phyloP scores from a whole-genome alignment of 2,329 filamentous ascomycete species.

The Paraconiothyrium brasiliense region DNA sequence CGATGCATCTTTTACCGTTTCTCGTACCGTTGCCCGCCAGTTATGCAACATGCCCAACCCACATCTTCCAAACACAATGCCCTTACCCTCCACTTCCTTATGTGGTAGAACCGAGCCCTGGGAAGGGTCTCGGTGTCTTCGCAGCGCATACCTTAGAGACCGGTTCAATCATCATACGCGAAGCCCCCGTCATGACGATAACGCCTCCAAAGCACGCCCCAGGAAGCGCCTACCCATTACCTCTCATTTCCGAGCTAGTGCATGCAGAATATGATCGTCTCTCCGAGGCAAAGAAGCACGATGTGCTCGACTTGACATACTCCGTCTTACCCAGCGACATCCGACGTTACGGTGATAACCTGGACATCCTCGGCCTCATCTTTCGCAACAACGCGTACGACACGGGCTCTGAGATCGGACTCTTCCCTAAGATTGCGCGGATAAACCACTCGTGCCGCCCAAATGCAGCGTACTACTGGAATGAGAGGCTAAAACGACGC shows the following conservation, averaged over 20 bases:
- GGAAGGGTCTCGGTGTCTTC: conserved; percentile 56
- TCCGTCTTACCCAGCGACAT: conserved; percentile 28
- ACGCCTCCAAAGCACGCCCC: conserved; percentile 34
- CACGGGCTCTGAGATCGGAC: conserved; percentile 39
- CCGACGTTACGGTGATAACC: conserved; percentile 13
- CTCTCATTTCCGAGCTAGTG: conserved; percentile 31
- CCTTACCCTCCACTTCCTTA: conserved; percentile 35
- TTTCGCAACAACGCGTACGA: conserved; percentile 50
- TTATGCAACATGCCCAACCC: conserved; percentile 21
- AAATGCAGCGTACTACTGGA: conserved; percentile 52
- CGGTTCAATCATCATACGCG: conserved; percentile 53
- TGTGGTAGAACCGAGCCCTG: conserved; percentile 40
- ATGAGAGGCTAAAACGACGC: conserved; percentile 35
- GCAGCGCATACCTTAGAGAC: conserved; percentile 46
- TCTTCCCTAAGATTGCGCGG: conserved; percentile 47
- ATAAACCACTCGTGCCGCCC: conserved; percentile 51
- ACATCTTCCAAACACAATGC: conserved; percentile 27
- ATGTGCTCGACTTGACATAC: conserved; percentile 41
- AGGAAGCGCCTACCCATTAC: conserved; percentile 39
- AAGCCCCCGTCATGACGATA: conserved; percentile 51
- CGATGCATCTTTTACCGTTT: background rate
- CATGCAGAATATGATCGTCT: conserved; percentile 38
- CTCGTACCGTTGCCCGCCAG: conserved; percentile 6
- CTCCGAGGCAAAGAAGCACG: conserved; percentile 27
- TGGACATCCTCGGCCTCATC: conserved; percentile 41